These are phyloP conservation scores for Leucogyrophana mollusca DNA, from an alignment of 768 basidiomycete genomes.

Conservation along the genomic window DNA sequence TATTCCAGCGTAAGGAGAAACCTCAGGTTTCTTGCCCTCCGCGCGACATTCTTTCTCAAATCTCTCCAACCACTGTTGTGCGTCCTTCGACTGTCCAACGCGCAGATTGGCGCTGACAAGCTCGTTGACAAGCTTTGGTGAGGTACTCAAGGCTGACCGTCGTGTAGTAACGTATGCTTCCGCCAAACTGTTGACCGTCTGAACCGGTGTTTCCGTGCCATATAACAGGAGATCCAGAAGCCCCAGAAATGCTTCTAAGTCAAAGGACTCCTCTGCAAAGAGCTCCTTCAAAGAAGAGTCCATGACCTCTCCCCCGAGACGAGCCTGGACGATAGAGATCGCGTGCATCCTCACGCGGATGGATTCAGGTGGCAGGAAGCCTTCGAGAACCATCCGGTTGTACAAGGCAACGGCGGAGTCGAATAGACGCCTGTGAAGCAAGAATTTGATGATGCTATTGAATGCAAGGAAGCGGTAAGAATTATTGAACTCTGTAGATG, in stretches of 20 bases:
- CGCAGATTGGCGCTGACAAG: conserved; percentile 37
- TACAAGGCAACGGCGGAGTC: conserved; percentile 40
- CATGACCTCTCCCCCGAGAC: conserved; percentile 1
- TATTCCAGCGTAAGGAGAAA: conserved; percentile 37
- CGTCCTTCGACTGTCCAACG: conserved; percentile 27
- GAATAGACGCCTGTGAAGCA: conserved; percentile 38
- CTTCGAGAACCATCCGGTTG: conserved; percentile 39
- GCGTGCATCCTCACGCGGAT: conserved; percentile 43
- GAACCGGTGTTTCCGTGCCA: conserved; percentile 10
- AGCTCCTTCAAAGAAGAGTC: conserved; percentile 7
- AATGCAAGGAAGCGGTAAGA: conserved; percentile 30
- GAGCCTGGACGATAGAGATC: conserved; percentile 19
- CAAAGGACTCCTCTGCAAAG: conserved; percentile 16
- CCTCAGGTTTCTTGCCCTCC: conserved; percentile 10
- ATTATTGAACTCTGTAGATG: conserved; percentile 24
- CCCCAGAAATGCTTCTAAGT: conserved; percentile 23
- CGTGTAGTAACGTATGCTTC: conserved; percentile 17
- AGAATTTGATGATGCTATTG: conserved; percentile 37
- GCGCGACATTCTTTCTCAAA: conserved; percentile 21
- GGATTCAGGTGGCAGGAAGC: conserved; percentile 34
- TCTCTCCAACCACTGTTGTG: conserved; percentile 27
- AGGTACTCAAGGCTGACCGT: conserved; percentile 22
- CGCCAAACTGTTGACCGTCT: conserved; percentile 20
- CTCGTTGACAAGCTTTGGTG: conserved; percentile 31
- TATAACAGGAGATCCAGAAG: conserved; percentile 20